Conservation (phyloP, 768 basidiomycete species). For the Amanita muscaria region DNA sequence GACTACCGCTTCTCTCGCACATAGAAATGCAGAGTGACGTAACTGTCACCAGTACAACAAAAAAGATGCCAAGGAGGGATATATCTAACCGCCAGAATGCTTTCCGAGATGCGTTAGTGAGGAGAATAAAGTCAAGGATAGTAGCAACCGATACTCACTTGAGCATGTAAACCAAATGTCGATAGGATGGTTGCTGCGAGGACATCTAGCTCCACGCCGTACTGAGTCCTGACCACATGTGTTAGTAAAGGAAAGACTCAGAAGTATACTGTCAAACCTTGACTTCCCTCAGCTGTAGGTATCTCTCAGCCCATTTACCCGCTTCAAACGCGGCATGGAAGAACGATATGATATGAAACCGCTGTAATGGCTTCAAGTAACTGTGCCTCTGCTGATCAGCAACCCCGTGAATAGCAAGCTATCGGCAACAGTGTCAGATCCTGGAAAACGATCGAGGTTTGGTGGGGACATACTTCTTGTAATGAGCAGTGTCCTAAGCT, state of each 20-base stretch:
- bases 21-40: conserved; percentile 73
- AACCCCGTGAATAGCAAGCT: conserved; percentile 94
- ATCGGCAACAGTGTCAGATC: not conserved
- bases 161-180: conserved; percentile 85
- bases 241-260: not conserved
- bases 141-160: conserved; percentile 36
- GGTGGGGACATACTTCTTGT: conserved; percentile 72
- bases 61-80: conserved; percentile 76
- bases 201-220: conserved; percentile 93
- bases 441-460: conserved; percentile 1
- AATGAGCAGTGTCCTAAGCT: conserved; percentile 92
- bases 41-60: conserved; percentile 74
- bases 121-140: conserved; percentile 10
- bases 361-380: conserved; percentile 62
- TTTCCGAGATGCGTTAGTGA: conserved; percentile 16
- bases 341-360: conserved; percentile 90
- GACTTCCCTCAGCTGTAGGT: conserved; percentile 85
- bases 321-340: conserved; percentile 99
- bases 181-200: conserved; percentile 94
- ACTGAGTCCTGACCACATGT: conserved; percentile 49
- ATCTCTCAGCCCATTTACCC: conserved; percentile 93
- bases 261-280: conserved; percentile 42
- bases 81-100: conserved; percentile 99
- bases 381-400: conserved; percentile 87
- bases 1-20: conserved; percentile 72